Evolutionary conservation across 331 rosid species (phyloP).

Genomic region (Quercus phellos): DNA sequence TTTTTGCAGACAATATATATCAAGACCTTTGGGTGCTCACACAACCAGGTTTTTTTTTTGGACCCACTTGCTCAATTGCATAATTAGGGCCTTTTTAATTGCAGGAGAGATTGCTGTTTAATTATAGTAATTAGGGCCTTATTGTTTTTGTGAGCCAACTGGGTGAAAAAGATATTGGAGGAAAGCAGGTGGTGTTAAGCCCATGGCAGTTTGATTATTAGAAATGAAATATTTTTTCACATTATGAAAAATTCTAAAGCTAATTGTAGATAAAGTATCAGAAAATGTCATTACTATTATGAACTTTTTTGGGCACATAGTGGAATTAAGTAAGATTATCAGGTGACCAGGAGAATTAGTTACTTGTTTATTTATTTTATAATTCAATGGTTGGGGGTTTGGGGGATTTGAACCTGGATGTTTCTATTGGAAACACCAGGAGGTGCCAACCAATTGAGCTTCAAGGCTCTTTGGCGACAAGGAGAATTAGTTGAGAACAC

Average conservation of each 20-base stretch:
- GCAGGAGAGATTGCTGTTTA: neutral
- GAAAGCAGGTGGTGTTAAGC: neutral
- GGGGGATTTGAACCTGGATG: too few relatives aligned
- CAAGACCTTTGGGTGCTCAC: constrained; percentile 97
- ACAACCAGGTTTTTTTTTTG: constrained; percentile 63
- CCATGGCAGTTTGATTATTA: neutral
- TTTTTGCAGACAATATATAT: constrained; percentile 64
- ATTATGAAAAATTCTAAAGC: neutral
- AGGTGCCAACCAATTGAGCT: neutral
- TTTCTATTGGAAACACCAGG: too few relatives aligned
- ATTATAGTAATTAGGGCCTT: neutral
- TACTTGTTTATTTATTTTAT: too few relatives aligned
- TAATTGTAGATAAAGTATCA: neutral
- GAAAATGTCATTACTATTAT: too few relatives aligned
- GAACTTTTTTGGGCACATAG: too few relatives aligned
- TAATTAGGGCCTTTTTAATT: neutral
- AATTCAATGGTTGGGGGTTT: too few relatives aligned
- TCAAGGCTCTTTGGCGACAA: neutral
- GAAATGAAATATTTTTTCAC: neutral
- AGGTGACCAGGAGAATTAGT: neutral
- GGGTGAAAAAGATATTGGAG: neutral
- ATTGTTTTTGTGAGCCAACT: neutral
- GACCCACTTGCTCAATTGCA: neutral
- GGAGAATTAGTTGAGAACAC: neutral
- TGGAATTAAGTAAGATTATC: too few relatives aligned